Conservation (phyloP, 1,139 yeast species). For the Magnusiomyces tetraspermus region DNA sequence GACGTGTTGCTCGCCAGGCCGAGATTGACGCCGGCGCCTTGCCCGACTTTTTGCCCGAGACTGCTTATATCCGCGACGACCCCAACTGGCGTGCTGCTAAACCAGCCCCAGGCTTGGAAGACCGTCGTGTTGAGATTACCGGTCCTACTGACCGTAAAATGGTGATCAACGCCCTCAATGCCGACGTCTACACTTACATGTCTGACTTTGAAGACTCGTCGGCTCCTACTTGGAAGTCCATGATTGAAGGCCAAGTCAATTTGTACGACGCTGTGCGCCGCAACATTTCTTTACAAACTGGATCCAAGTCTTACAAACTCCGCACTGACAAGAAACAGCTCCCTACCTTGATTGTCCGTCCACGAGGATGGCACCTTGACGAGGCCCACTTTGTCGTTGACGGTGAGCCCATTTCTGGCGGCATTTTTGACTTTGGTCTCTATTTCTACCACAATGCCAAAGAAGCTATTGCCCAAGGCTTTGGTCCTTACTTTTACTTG, state of each 20-base stretch:
- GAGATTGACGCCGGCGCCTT: constrained; percentile 55
- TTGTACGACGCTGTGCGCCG: constrained; percentile 76
- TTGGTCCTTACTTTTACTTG: constrained; percentile 68
- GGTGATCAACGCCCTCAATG: constrained; percentile 88
- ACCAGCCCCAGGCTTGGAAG: constrained; percentile 65
- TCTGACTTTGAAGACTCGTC: constrained; percentile 92
- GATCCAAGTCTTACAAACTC: constrained; percentile 48
- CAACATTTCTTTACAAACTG: constrained; percentile 53
- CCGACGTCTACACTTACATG: constrained; percentile 87
- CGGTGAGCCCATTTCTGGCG: constrained; percentile 67
- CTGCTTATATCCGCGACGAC: constrained; percentile 60
- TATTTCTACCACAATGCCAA: constrained; percentile 67
- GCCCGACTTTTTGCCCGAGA: constrained; percentile 66
- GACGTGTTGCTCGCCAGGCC: constrained; percentile 50
- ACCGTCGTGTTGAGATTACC: constrained; percentile 47
- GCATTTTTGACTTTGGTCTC: constrained; percentile 67
- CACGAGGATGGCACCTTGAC: constrained; percentile 79
- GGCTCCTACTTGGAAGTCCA: constrained; percentile 90
- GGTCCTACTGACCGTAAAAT: constrained; percentile 74
- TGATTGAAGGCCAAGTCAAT: constrained; percentile 84
- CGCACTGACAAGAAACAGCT: constrained; percentile 33
- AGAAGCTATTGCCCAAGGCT: constrained; percentile 50
- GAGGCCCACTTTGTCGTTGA: constrained; percentile 67
- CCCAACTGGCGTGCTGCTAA: constrained; percentile 73
- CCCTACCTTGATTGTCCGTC: constrained; percentile 73